Conservation (phyloP, 2,329 filamentous ascomycete genomes). For the Boeremia lycopersici region DNA sequence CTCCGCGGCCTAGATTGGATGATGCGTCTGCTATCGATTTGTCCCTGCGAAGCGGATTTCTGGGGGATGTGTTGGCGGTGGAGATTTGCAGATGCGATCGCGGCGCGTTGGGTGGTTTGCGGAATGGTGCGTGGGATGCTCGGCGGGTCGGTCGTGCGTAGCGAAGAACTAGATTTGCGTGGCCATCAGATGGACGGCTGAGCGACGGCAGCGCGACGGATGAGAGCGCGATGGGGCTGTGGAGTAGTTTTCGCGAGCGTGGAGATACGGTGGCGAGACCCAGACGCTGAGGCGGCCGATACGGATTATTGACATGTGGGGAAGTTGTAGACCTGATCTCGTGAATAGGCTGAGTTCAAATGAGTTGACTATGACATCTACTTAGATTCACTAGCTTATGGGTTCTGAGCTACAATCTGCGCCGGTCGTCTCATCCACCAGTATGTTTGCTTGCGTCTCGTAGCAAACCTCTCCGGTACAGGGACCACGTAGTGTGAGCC, state of each 20-base stretch:
- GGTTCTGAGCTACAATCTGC: not conserved
- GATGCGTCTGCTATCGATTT: not conserved
- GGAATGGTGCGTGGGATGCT: not conserved
- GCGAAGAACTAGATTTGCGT: constrained; percentile 13
- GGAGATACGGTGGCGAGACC: no score
- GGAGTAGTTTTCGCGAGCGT: no score
- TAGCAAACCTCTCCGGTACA: constrained; percentile 13
- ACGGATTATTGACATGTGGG: no score
- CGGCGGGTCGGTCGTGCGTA: constrained; percentile 7
- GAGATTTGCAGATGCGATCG: constrained; percentile 2
- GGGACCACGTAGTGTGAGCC: constrained; percentile 3
- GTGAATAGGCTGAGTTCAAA: no score
- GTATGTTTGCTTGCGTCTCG: constrained; percentile 14
- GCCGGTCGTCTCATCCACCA: constrained; percentile 12
- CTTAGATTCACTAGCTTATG: not conserved
- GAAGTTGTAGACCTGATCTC: no score
- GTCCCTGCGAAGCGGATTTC: not conserved
- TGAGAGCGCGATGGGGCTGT: no score
- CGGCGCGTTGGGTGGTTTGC: not conserved
- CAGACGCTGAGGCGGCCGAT: no score
- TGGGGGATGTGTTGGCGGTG: constrained; percentile 15
- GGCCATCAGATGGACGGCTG: constrained; percentile 10
- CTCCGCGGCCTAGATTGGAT: not conserved
- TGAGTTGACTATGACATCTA: no score
- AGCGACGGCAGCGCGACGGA: not conserved